Conservation (phyloP, 176 grass and related monocot genomes). For the Phoenix dactylifera region DNA sequence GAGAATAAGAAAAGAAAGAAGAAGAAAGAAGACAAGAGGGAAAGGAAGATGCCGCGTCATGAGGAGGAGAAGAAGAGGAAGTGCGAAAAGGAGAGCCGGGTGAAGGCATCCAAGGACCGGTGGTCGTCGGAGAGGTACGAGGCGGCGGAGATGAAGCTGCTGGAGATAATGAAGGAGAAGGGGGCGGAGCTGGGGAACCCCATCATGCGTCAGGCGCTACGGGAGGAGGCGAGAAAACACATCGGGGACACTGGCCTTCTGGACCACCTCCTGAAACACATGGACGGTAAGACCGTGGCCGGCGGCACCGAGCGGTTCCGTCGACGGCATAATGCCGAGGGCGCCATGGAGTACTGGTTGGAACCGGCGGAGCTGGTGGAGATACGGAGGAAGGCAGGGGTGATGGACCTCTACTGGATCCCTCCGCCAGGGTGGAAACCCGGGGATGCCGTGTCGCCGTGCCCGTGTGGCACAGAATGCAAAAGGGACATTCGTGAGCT, state of each 20-base stretch:
- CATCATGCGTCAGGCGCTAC: slow-evolving; percentile 29
- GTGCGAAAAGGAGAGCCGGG: not conserved
- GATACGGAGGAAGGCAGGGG: slow-evolving; percentile 28
- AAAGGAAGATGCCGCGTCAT: slow-evolving; percentile 9
- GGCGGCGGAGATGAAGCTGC: slow-evolving; percentile 33
- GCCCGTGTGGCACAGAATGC: slow-evolving; percentile 9
- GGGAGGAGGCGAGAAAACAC: slow-evolving; percentile 32
- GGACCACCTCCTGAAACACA: slow-evolving; percentile 66
- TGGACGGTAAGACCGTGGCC: slow-evolving; percentile 31
- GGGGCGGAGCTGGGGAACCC: slow-evolving; percentile 20
- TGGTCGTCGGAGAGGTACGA: slow-evolving; percentile 42
- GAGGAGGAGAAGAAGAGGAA: slow-evolving; percentile 17
- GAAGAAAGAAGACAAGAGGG: not conserved
- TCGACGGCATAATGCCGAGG: slow-evolving; percentile 43
- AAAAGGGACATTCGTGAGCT: slow-evolving; percentile 4
- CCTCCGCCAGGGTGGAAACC: slow-evolving; percentile 60
- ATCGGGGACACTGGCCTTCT: slow-evolving; percentile 77
- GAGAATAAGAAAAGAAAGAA: slow-evolving; percentile 16
- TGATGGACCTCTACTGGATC: slow-evolving; percentile 46
- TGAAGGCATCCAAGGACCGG: slow-evolving; percentile 22
- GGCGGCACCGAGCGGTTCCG: slow-evolving; percentile 38
- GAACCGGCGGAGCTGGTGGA: slow-evolving; percentile 55
- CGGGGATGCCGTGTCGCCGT: slow-evolving; percentile 31
- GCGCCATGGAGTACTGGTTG: slow-evolving; percentile 61
- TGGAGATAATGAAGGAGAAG: slow-evolving; percentile 27